Conservation (phyloP, 176 grass and related monocot species). For the Saccharum officinarum region DNA sequence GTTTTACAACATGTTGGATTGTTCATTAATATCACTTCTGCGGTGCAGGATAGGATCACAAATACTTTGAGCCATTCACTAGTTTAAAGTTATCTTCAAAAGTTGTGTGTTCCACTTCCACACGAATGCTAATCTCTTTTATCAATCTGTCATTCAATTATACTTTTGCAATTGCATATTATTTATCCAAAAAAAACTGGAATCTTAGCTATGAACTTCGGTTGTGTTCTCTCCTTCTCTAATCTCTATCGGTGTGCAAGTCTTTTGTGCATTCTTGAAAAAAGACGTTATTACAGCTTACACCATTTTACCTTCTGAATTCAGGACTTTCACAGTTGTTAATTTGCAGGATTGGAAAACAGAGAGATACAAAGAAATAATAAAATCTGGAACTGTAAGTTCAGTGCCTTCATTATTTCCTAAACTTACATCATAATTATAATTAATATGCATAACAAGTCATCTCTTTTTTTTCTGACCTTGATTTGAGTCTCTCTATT, state of each 20-base stretch:
- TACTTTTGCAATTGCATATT: not conserved
- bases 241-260: not conserved
- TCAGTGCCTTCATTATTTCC: not conserved
- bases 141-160: not conserved
- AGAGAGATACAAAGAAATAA: conserved; percentile 94
- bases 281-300: not conserved
- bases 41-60: not conserved
- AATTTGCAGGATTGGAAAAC: conserved; percentile 95
- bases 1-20: not conserved
- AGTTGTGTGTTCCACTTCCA: not conserved
- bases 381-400: conserved; percentile 94
- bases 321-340: not conserved
- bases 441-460: not conserved
- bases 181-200: conserved; percentile 5
- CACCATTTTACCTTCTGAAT: not conserved
- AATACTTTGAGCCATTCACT: conserved; percentile 7
- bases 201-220: not conserved
- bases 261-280: not conserved
- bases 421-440: not conserved
- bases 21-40: conserved; percentile 2
- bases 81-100: conserved; percentile 18
- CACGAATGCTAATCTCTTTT: not conserved
- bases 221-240: not conserved
- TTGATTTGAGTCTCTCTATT: conserved; percentile 23
- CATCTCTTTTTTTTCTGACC: conserved; percentile 3